Percentiles rank a stretch among this genome's conserved stretches.
phyloP scores from a whole-genome alignment of 257 asterid species.

The Solanum pimpinellifolium region DNA sequence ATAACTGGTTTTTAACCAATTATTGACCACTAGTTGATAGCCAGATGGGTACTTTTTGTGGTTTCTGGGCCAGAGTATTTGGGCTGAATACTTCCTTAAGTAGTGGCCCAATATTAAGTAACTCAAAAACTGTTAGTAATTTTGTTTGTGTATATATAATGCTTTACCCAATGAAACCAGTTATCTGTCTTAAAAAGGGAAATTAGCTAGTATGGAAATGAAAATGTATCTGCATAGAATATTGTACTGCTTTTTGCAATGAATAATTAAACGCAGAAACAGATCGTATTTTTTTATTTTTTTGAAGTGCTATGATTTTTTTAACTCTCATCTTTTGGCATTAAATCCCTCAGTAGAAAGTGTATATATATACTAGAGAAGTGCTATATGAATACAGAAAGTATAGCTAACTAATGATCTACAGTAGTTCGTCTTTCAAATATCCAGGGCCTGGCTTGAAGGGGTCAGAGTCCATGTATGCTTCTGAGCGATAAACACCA shows the following conservation, averaged over 20 bases:
- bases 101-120: too few species aligned
- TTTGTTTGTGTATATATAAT: too few species aligned
- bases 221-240: not conserved
- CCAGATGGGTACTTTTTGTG: not conserved
- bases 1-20: conserved; percentile 56
- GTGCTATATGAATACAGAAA: not conserved
- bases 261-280: not conserved
- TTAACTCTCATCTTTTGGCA: not conserved
- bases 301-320: too few species aligned
- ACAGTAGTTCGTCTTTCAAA: conserved; percentile 40
- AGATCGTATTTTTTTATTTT: not conserved
- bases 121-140: too few species aligned
- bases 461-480: conserved; percentile 63
- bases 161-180: not conserved
- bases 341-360: not conserved
- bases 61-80: not conserved
- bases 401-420: not conserved
- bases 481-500: conserved; percentile 75
- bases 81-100: not conserved
- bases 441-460: conserved; percentile 92
- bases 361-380: not conserved
- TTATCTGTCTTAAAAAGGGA: not conserved
- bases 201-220: not conserved
- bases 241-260: not conserved
- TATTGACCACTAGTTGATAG: not conserved